phyloP scores from a whole-genome alignment of 2,329 filamentous ascomycete species.

The Calonectria crousiana region DNA sequence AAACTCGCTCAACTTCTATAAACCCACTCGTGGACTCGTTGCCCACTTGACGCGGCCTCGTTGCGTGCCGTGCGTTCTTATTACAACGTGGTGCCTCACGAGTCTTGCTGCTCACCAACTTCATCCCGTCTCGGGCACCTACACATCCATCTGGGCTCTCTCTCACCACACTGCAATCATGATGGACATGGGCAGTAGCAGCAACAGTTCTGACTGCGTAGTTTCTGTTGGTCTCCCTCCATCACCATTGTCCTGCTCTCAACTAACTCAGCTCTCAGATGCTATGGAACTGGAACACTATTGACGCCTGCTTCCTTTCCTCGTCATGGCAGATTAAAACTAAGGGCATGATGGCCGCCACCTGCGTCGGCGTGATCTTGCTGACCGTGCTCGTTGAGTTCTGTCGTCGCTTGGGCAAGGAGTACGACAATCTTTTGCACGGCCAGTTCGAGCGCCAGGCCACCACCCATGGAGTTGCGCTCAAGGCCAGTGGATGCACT shows the following conservation, averaged over 20 bases:
- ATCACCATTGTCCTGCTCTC: neutral
- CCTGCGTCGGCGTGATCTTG: conserved; percentile 80
- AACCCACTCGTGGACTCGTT: conserved; percentile 17
- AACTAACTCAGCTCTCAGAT: conserved; percentile 62
- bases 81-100: neutral
- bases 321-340: conserved; percentile 78
- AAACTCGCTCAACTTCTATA: conserved; percentile 20
- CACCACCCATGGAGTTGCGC: conserved; percentile 38
- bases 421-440: conserved; percentile 77
- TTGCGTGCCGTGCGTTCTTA: conserved; percentile 6
- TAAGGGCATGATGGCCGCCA: conserved; percentile 79
- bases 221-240: conserved; percentile 43
- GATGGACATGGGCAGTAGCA: conserved; percentile 41
- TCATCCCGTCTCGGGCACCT: neutral
- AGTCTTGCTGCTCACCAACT: neutral
- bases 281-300: conserved; percentile 83
- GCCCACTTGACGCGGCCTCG: conserved; percentile 1
- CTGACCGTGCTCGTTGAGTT: conserved; percentile 80
- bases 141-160: conserved; percentile 12
- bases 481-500: conserved; percentile 35
- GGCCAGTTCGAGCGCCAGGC: conserved; percentile 58
- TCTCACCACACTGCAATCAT: neutral
- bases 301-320: conserved; percentile 80
- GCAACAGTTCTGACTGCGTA: conserved; percentile 45
- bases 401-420: conserved; percentile 76